Evolutionary conservation across 345 rosid genomes (phyloP).

Genomic region (Pseudoturritis turrita): DNA sequence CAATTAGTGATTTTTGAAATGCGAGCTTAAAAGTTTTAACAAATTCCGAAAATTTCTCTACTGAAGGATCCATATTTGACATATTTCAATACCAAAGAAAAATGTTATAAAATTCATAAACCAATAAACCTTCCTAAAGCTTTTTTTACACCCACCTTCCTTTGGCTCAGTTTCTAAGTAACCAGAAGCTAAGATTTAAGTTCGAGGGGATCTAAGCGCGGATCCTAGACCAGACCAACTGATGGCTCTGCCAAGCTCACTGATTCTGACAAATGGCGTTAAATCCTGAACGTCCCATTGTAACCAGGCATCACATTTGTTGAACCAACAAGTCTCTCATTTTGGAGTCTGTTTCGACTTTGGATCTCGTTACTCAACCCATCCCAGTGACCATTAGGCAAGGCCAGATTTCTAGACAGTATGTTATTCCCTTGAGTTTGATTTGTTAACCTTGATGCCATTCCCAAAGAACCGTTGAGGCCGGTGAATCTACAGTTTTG

Average conservation of each 20-base stretch:
- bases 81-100: constrained; percentile 6
- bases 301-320: constrained; percentile 59
- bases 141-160: constrained; percentile 23
- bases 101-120: constrained; percentile 14
- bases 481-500: constrained; percentile 50
- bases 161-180: constrained; percentile 22
- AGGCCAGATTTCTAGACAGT: constrained; percentile 40
- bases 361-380: constrained; percentile 65
- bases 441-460: constrained; percentile 58
- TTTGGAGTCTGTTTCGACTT: constrained; percentile 54
- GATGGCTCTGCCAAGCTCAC: constrained; percentile 1
- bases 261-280: constrained; percentile 13
- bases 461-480: constrained; percentile 39
- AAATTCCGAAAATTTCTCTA: not conserved
- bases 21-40: not conserved
- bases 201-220: not conserved
- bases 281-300: constrained; percentile 72
- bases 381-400: constrained; percentile 68
- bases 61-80: constrained; percentile 7
- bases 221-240: constrained; percentile 5
- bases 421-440: constrained; percentile 52
- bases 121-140: constrained; percentile 21
- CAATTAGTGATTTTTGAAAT: not conserved
- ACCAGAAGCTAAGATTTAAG: constrained; percentile 3
- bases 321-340: constrained; percentile 62